Evolutionary conservation across 352 stramenopile genomes (phyloP).

Genomic region (Phytopythium helicoides): DNA sequence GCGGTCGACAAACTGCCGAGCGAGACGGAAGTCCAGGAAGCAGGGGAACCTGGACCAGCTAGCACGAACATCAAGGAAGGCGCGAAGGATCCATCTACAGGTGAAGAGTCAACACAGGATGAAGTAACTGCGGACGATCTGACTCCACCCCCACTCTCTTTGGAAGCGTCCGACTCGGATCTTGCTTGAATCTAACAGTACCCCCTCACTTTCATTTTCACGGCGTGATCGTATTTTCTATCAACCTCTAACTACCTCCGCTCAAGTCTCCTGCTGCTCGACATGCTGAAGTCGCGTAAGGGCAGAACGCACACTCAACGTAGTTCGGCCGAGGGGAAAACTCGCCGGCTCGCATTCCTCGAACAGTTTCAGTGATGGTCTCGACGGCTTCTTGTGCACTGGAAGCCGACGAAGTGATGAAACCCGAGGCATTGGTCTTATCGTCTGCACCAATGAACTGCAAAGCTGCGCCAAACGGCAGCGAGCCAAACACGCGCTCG

Average conservation of each 20-base stretch:
- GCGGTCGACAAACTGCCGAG: neutral
- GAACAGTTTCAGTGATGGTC: slow-evolving; percentile 31
- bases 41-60: neutral
- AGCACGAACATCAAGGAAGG: neutral
- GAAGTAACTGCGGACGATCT: too few species aligned
- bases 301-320: slow-evolving; percentile 68
- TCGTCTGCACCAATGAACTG: slow-evolving; percentile 52
- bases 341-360: slow-evolving; percentile 36
- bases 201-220: too few species aligned
- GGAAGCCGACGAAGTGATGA: slow-evolving; percentile 15
- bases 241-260: neutral
- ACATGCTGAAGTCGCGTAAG: slow-evolving; percentile 61
- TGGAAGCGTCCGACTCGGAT: too few species aligned
- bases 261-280: slow-evolving; percentile 20
- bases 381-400: slow-evolving; percentile 31
- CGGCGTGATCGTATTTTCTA: too few species aligned
- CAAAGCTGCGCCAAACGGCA: slow-evolving; percentile 51
- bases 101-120: too few species aligned
- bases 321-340: slow-evolving; percentile 60
- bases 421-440: neutral
- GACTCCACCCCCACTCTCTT: too few species aligned
- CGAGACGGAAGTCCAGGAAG: neutral
- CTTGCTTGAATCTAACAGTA: too few species aligned
- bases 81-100: too few species aligned
- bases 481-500: slow-evolving; percentile 44